Evolutionary conservation across 129 eudicot genomes (phyloP).

Genomic region (Kitagawia praeruptora): DNA sequence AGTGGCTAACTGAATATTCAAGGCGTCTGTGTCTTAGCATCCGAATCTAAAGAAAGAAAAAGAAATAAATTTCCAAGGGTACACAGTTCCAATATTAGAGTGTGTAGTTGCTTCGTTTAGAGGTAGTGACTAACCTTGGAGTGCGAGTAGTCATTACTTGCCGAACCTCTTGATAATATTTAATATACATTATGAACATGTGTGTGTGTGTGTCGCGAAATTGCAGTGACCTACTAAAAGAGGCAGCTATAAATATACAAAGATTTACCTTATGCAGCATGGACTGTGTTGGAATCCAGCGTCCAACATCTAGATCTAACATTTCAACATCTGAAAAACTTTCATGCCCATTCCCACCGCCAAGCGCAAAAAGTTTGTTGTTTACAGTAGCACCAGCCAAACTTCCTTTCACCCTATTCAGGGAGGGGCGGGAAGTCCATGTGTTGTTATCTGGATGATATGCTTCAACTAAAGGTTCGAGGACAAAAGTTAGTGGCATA

Average conservation of each 20-base stretch:
- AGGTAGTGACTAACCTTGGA: background rate
- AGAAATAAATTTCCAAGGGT: background rate
- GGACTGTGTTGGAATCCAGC: constrained; percentile 61
- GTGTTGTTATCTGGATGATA: constrained; percentile 38
- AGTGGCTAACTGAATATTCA: background rate
- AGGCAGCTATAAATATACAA: background rate
- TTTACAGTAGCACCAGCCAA: constrained; percentile 63
- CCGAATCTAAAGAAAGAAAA: background rate
- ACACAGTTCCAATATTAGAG: background rate
- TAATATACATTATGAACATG: background rate
- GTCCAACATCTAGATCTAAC: constrained; percentile 61
- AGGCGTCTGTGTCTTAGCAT: background rate
- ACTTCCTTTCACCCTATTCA: constrained; percentile 53
- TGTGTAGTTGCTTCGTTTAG: background rate
- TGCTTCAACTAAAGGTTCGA: constrained; percentile 51
- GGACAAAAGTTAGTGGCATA: constrained; percentile 6
- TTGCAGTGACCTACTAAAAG: background rate
- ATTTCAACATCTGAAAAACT: constrained; percentile 65
- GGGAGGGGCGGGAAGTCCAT: constrained; percentile 54
- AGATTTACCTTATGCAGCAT: constrained; percentile 66
- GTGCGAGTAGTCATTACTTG: background rate
- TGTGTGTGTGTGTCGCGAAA: background rate
- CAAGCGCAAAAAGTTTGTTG: constrained; percentile 60
- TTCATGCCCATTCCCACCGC: constrained; percentile 63
- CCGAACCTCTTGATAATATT: background rate